Base-by-base conservation (phyloP, 257 asterid species). In the Solanum etuberosum region DNA sequence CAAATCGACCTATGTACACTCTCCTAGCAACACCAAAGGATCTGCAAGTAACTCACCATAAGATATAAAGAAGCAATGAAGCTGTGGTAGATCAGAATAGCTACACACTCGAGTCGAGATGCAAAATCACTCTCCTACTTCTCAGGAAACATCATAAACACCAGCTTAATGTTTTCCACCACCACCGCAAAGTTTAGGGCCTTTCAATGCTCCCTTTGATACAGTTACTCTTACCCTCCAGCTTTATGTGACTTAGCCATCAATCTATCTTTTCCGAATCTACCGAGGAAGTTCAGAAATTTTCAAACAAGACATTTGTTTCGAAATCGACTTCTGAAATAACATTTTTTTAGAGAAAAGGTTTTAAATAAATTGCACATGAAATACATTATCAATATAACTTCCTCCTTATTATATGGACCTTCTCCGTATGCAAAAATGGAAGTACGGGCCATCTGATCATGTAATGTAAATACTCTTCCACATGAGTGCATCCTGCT, bases 131-230 rank as follows among this genome's bases (percentile, higher is more conserved):
- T 77, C 38, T 42, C 29, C 25, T 18, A 51, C 61, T 77, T 42
- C 63, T 10, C 42, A 7, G 27, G 8, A 57, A 88, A 20, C 21
- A 86, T 54, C 48, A 74, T 37, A 63, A 88, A 83, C 46, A 83
- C 13, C n/a, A 20, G 83, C 86, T 89, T 31, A 89, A 85, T 90
- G 92, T 40, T 91, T 91, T 61, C 93, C 92, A 13, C 93, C 93
- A 2, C 92, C 93, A 0, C 94, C 94, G 0, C 94, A 93, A 87
- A 92, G 83, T 87, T 91, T 92, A 35, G 92, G 92, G 76, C 93
- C 94, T 86, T 92, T 91, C 35, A 1, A 65, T 6, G 89, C 85
- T 16, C 86, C 92, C 89, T 74, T 92, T 14, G 92, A n/a, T 13
- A 85, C 46, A 48, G 85, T 85, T 88, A 42, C 91, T 87, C 78